These are phyloP conservation scores for Pyrenophora tritici-repentis DNA, from an alignment of 2,329 filamentous ascomycete species.

Conservation along the genomic window DNA sequence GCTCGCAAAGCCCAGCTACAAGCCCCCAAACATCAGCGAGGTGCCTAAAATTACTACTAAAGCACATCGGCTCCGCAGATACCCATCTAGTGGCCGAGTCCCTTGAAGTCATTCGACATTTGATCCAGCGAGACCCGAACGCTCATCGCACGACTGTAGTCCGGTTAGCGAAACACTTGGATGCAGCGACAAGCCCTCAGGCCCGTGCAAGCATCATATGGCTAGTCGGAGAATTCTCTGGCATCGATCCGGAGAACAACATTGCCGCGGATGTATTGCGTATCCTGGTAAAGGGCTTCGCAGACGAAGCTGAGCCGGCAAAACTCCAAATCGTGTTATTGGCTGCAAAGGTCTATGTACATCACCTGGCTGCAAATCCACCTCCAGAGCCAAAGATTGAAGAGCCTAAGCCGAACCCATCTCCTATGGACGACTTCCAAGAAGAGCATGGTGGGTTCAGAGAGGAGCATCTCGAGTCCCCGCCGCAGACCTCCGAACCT, in stretches of 20 bases:
- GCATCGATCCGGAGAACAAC: constrained; percentile 77
- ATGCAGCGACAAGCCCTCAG: constrained; percentile 82
- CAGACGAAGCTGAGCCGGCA: constrained; percentile 79
- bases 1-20: constrained; percentile 68
- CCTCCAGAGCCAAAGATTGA: constrained; percentile 46
- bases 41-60: constrained; percentile 80
- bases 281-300: constrained; percentile 83
- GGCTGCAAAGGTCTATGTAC: constrained; percentile 94
- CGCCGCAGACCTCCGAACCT: constrained; percentile 17
- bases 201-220: constrained; percentile 95
- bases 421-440: constrained; percentile 36
- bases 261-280: constrained; percentile 91
- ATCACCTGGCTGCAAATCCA: constrained; percentile 73
- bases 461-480: constrained; percentile 28
- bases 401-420: constrained; percentile 26
- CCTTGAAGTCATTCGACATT: constrained; percentile 89
- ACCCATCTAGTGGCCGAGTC: constrained; percentile 89
- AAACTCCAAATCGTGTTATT: constrained; percentile 91
- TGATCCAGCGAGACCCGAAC: constrained; percentile 88
- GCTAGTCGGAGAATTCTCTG: constrained; percentile 94
- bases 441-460: constrained; percentile 47
- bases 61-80: constrained; percentile 86
- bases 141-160: constrained; percentile 85
- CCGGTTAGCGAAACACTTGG: constrained; percentile 85
- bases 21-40: constrained; percentile 62